These are phyloP conservation scores for Nepenthes gracilis DNA, from an alignment of 148 eudicot species.

Conservation along the genomic window DNA sequence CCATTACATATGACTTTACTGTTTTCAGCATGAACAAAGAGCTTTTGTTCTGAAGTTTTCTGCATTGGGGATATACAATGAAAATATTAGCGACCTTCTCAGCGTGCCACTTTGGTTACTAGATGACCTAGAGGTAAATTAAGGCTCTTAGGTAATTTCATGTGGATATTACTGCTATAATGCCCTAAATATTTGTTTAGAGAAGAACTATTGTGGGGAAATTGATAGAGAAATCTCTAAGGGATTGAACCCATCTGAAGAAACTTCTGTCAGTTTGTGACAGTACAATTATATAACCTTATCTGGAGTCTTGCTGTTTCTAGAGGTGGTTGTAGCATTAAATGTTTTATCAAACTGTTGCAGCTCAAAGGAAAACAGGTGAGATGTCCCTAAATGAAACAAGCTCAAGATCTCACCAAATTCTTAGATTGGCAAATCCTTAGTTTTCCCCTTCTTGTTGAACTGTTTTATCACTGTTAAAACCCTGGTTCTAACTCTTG, in stretches of 20 bases:
- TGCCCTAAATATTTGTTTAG: constrained; percentile 20
- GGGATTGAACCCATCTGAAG: constrained; percentile 73
- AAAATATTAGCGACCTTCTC: constrained; percentile 87
- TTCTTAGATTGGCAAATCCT: constrained; percentile 56
- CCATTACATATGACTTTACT: background rate
- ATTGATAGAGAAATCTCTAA: constrained; percentile 74
- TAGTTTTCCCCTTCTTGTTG: background rate
- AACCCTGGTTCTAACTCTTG: background rate
- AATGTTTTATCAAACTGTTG: background rate
- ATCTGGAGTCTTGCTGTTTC: background rate
- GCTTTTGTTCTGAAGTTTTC: constrained; percentile 87
- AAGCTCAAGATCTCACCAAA: constrained; percentile 92
- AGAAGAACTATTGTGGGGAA: constrained; percentile 83
- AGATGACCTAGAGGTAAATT: constrained; percentile 81
- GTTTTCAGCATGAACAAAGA: constrained; percentile 70
- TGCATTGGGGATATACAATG: constrained; percentile 93
- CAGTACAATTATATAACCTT: constrained; percentile 26
- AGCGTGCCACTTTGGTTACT: constrained; percentile 61
- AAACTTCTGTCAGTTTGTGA: constrained; percentile 80
- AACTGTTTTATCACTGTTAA: background rate
- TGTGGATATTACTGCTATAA: constrained; percentile 6
- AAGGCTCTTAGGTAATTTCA: constrained; percentile 2
- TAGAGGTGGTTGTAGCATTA: background rate
- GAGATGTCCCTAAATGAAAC: constrained; percentile 82
- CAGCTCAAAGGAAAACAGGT: constrained; percentile 82